Conservation (phyloP, 1,284 basidiomycete genomes). For the Leccinum ponderosum region DNA sequence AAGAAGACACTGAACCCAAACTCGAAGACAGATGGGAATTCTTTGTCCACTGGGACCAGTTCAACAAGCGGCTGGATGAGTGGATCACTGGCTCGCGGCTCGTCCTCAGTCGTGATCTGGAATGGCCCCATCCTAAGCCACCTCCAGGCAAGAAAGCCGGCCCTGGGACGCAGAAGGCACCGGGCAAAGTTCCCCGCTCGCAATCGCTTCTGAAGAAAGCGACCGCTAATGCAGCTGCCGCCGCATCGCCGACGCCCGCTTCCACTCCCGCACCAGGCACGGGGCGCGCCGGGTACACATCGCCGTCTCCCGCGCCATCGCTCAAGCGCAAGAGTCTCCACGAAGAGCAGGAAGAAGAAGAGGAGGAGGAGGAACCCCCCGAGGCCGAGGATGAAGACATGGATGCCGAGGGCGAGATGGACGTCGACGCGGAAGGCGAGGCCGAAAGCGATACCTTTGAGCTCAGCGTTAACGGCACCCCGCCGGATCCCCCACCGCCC, state of each 20-base stretch:
- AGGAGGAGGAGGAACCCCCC: conserved; percentile 42
- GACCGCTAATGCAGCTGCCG: conserved; percentile 66
- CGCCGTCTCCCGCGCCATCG: conserved; percentile 55
- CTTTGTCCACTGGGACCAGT: conserved; percentile 97
- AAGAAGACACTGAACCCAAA: conserved; percentile 50
- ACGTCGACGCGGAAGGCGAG: conserved; percentile 49
- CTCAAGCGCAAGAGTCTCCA: conserved; percentile 67
- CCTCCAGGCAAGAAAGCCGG: conserved; percentile 56
- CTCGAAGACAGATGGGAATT: conserved; percentile 86
- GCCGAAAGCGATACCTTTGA: conserved; percentile 60
- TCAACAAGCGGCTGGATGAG: conserved; percentile 98
- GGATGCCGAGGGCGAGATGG: conserved; percentile 54
- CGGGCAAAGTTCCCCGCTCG: conserved; percentile 58
- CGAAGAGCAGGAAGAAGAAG: conserved; percentile 59
- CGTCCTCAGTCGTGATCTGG: conserved; percentile 83
- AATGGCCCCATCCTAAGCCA: conserved; percentile 93
- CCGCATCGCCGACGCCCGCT: conserved; percentile 50
- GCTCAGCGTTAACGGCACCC: conserved; percentile 45
- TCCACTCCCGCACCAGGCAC: conserved; percentile 48
- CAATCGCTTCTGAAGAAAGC: conserved; percentile 73
- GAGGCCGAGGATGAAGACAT: conserved; percentile 53
- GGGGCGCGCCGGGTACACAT: conserved; percentile 47
- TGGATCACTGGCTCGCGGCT: conserved; percentile 94
- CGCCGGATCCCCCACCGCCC: conserved; percentile 45
- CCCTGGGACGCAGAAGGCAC: conserved; percentile 48